phyloP scores from a whole-genome alignment of 345 rosid species.

The Nephelium lappaceum region DNA sequence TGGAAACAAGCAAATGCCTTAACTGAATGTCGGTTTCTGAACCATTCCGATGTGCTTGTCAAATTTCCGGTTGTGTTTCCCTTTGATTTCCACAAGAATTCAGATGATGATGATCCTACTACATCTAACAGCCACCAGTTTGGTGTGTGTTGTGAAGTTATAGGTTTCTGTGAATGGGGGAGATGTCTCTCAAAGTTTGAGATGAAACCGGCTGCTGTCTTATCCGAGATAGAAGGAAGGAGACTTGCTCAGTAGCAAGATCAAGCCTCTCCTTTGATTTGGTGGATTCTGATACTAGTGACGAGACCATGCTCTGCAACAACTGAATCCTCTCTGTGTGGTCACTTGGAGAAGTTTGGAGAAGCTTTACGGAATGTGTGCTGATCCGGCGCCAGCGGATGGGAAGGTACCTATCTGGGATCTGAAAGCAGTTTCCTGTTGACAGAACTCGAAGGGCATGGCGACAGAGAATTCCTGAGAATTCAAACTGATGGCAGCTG shows the following conservation, averaged over 20 bases:
- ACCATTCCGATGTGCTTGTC: neutral
- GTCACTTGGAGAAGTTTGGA: slow-evolving; percentile 45
- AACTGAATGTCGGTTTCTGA: neutral
- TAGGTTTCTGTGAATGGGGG: slow-evolving; percentile 40
- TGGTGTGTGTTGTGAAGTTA: slow-evolving; percentile 15
- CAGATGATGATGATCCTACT: neutral
- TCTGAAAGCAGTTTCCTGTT: slow-evolving; percentile 88
- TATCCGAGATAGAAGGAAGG: slow-evolving; percentile 69
- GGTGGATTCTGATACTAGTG: slow-evolving; percentile 67
- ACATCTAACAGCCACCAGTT: slow-evolving; percentile 3
- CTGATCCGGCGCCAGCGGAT: slow-evolving; percentile 79
- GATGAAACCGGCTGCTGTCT: slow-evolving; percentile 68
- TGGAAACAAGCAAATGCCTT: neutral
- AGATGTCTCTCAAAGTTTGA: slow-evolving; percentile 36
- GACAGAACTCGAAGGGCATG: slow-evolving; percentile 95
- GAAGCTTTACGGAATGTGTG: slow-evolving; percentile 47
- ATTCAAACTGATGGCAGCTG: slow-evolving; percentile 92
- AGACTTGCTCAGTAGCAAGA: slow-evolving; percentile 74
- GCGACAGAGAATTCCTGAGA: slow-evolving; percentile 93
- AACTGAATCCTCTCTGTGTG: slow-evolving; percentile 74
- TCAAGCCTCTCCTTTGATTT: slow-evolving; percentile 89
- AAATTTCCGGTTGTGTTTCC: neutral
- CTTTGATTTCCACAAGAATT: slow-evolving; percentile 9
- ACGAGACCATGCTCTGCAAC: slow-evolving; percentile 72
- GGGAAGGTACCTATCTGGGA: slow-evolving; percentile 87